Evolutionary conservation across 1,284 basidiomycete species (phyloP), one percentile per base, ranked within the genome.

Genomic region (Inonotus obliquus): DNA sequence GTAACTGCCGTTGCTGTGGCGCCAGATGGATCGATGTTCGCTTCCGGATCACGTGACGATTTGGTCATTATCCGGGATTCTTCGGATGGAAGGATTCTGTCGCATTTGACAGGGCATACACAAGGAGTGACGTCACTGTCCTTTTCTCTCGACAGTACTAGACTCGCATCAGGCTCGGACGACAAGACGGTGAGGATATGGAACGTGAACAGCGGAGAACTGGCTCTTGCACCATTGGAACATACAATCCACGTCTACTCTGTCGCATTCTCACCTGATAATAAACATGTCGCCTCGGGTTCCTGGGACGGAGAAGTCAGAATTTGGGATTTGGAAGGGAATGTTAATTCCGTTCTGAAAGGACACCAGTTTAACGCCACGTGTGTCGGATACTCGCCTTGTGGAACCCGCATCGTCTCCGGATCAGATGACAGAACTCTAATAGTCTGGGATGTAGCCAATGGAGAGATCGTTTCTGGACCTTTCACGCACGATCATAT

Each of bases 151-250:
- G 32, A 32, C 32, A n/a, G 32, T 32, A 9, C 32, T 32, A 32
- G 32, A 9, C 32, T 32, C 32, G 32, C 9, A 4, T 60, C 59
- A 7, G 59, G 37, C 1, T 63, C 64, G 17, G 5, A 35, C 32
- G 65, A 66, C 39, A 37, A 57, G 2, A 66, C 57, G 25, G 44
- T 64, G 25, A 58, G 65, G 25, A 52, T 66, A 1, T 66, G 65
- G 65, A 51, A 66, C 52, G 39, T 35, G 27, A 21, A 57, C 14
- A 57, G 17, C 17, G 51, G 52, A 17, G 17, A 38, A 9, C n/a
- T 45, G 2, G 17, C 25, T 10, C 10, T 23, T 23, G 45, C 4
- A 17, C 48, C 48, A 14, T 59, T 59, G 4, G 32, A 4, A 3
- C 37, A 54, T 17, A 14, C 17, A 9, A 17, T 14, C 1, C 13